Evolutionary conservation across 176 grass and related monocot species (phyloP).

Genomic region (Melocanna baccifera): DNA sequence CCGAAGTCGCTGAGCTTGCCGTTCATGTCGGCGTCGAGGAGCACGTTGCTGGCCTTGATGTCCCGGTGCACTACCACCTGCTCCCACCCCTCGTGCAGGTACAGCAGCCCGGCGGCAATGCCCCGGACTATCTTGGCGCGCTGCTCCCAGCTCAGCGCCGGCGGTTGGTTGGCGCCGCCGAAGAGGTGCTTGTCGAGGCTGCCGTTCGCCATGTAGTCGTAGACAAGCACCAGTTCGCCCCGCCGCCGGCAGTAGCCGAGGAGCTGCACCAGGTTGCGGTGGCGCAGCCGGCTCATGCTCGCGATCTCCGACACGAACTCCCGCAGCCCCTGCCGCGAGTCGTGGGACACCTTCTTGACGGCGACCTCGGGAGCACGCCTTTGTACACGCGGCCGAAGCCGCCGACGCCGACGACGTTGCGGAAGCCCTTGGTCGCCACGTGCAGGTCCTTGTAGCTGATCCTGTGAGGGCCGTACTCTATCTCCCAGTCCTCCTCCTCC

Average conservation of each 20-base stretch:
- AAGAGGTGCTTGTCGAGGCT: constrained; percentile 72
- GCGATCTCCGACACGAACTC: constrained; percentile 76
- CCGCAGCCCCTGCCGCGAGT: constrained; percentile 62
- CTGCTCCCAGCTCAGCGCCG: constrained; percentile 52
- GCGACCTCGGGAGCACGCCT: constrained; percentile 59
- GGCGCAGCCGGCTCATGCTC: constrained; percentile 71
- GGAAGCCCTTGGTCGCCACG: constrained; percentile 54
- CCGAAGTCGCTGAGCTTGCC: constrained; percentile 86
- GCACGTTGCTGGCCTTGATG: constrained; percentile 79
- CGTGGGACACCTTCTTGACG: constrained; percentile 67
- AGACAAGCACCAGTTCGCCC: constrained; percentile 69
- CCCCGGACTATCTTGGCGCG: constrained; percentile 55
- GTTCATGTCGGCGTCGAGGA: constrained; percentile 71
- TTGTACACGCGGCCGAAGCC: constrained; percentile 72
- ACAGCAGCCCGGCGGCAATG: constrained; percentile 61
- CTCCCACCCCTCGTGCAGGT: constrained; percentile 87
- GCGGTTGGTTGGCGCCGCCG: background rate
- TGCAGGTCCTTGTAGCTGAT: constrained; percentile 62
- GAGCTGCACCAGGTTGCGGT: constrained; percentile 74
- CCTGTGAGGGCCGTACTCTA: constrained; percentile 59
- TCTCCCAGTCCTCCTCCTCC: constrained; percentile 61
- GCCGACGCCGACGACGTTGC: constrained; percentile 55
- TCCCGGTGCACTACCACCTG: constrained; percentile 92
- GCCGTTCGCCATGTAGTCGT: constrained; percentile 72
- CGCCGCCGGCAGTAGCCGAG: constrained; percentile 70